Base-by-base conservation (phyloP, 2,329 filamentous ascomycete species). In the Ophiocordyceps unilateralis region DNA sequence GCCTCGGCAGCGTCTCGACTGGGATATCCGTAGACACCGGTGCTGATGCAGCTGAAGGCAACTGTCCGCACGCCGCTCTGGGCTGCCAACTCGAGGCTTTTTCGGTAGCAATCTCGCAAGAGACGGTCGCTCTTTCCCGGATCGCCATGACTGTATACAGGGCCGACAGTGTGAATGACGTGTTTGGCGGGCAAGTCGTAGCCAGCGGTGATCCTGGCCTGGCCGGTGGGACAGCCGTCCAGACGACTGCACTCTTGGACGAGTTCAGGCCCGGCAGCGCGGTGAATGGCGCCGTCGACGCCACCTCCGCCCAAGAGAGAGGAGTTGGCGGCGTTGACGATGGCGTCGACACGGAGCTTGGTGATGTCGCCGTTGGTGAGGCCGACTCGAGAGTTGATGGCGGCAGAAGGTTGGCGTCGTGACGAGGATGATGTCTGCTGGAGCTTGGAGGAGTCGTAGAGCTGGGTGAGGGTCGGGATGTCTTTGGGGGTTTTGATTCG, bases 141-240 rank as follows among this genome's bases (percentile, higher is more conserved):
- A 7, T 41, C n/a, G 12, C 6, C 36, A 1, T 52, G 50, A 42
- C 64, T 50, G 60, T 88, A 95, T 24, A 93, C 62, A 0, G 91
- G 91, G 0, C 91, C 91, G 4, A 95, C 89, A 17, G 91, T 77
- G 59, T 96, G 91, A 44, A 96, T 93, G 50, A 96, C 74, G 49
- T 83, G 78, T 45, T 74, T 70, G 53, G 78, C 81, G 0, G 87
- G 87, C 21, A 96, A 66, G 0, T 75, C 54, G 60, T 91, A 87
- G 9, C 78, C 89, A 30, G 65, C 59, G 0, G 91, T 95, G 54
- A 94, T 86, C 58, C 89, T 89, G 22, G 87, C 83, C 22, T 73
- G 67, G 41, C 91, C 89, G 0, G 84, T 89, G 2, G 51, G 59
- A 58, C 88, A 95, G 41, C 86, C 83, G 40, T 69, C 57, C 2